Conservation (phyloP, 208 protist species). For the Crithidia thermophila region DNA sequence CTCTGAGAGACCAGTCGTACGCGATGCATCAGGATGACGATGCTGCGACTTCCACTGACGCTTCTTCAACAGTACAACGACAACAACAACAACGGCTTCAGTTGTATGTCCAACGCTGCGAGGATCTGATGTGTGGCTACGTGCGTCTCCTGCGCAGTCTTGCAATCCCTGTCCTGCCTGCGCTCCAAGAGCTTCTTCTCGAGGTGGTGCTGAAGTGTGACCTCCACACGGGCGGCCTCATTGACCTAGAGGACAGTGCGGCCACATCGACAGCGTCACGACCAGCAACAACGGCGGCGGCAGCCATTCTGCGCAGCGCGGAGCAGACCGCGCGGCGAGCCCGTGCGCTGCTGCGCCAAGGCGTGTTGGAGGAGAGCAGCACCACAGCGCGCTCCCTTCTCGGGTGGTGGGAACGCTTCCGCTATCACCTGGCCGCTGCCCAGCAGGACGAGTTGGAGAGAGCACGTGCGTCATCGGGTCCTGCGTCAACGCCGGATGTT, state of each 20-base stretch:
- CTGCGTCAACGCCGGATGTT: too few relatives aligned
- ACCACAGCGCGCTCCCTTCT: slow-evolving; percentile 24
- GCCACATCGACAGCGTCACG: background rate
- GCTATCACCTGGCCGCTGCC: slow-evolving; percentile 8
- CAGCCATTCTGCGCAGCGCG: background rate
- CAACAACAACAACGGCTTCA: background rate
- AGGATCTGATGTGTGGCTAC: slow-evolving; percentile 22
- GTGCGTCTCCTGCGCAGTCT: slow-evolving; percentile 23
- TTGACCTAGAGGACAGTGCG: background rate
- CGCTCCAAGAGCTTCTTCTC: slow-evolving; percentile 19
- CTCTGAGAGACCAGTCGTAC: background rate
- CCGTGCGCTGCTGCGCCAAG: slow-evolving; percentile 16
- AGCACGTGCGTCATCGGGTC: too few relatives aligned
- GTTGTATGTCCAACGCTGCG: slow-evolving; percentile 6
- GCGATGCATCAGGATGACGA: too few relatives aligned
- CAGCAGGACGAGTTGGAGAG: background rate
- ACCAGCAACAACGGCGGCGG: background rate
- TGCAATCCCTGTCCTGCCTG: background rate
- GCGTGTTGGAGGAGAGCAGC: slow-evolving; percentile 7
- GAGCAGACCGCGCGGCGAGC: slow-evolving; percentile 10
- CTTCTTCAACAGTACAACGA: background rate
- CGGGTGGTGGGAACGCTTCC: slow-evolving; percentile 20
- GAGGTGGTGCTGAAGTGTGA: slow-evolving; percentile 20
- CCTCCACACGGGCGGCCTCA: background rate
- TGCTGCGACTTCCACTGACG: background rate